A percentile compares a stretch with the other conserved stretches of the same genome.
These are phyloP conservation scores for Takakia lepidozioides DNA, from an alignment of 225 moss, liverwort and hornwort genomes.

Conservation along the genomic window DNA sequence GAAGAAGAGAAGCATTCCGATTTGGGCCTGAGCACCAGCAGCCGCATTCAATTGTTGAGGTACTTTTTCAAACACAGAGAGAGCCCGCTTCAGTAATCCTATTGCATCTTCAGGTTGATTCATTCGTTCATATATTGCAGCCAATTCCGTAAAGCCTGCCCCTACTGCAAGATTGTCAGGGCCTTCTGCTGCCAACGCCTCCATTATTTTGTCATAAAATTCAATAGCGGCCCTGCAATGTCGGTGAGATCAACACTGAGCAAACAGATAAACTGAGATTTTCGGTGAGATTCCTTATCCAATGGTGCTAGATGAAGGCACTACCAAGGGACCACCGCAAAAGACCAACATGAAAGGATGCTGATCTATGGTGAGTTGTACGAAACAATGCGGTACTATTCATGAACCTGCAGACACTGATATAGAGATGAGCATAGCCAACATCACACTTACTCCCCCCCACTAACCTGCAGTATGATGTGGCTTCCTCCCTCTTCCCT, in stretches of 20 bases:
- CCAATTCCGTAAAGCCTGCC: slow-evolving; percentile 85
- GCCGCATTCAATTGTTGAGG: slow-evolving; percentile 76
- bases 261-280: too few species aligned
- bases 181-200: slow-evolving; percentile 20
- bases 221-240: slow-evolving; percentile 39
- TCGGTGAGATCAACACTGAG: too few species aligned
- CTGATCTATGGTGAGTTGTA: too few species aligned
- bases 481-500: slow-evolving; percentile 48
- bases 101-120: slow-evolving; percentile 62
- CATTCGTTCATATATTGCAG: slow-evolving; percentile 71
- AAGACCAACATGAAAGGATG: too few species aligned
- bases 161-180: slow-evolving; percentile 62
- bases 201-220: slow-evolving; percentile 46
- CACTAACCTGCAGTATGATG: slow-evolving; percentile 32
- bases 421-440: too few species aligned
- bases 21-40: slow-evolving; percentile 93
- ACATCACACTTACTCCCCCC: too few species aligned
- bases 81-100: slow-evolving; percentile 52
- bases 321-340: too few species aligned
- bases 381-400: too few species aligned
- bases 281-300: too few species aligned
- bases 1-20: slow-evolving; percentile 91
- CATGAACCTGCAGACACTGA: too few species aligned
- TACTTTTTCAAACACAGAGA: slow-evolving; percentile 60
- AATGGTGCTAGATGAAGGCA: too few species aligned